A percentile compares a stretch with the other conserved stretches of the same genome.
These are phyloP conservation scores for Comarum palustre DNA, from an alignment of 306 rosid species.

Conservation along the genomic window DNA sequence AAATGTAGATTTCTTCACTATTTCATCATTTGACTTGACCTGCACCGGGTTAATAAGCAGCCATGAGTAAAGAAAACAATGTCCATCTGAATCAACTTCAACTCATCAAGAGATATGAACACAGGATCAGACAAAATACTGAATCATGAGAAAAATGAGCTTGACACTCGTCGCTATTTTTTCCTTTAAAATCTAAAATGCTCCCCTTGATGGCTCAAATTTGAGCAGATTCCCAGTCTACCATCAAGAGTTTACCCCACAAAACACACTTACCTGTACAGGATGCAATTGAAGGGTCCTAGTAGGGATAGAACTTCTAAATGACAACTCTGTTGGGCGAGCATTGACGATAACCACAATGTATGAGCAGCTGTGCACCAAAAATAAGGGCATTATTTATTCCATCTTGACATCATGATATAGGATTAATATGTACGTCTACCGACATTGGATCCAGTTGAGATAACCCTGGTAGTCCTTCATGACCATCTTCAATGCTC, in stretches of 20 bases:
- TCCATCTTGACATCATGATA: slow-evolving; percentile 9
- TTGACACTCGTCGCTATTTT: not conserved
- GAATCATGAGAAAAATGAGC: not conserved
- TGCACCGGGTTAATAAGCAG: slow-evolving; percentile 29
- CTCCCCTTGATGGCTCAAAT: not conserved
- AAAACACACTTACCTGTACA: slow-evolving; percentile 50
- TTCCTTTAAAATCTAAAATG: not conserved
- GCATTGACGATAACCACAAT: slow-evolving; percentile 72
- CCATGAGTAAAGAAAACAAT: slow-evolving; percentile 2
- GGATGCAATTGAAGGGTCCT: slow-evolving; percentile 78
- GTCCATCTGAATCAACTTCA: not conserved
- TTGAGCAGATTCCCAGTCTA: not conserved
- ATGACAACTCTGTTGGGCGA: slow-evolving; percentile 64
- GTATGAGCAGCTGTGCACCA: slow-evolving; percentile 60
- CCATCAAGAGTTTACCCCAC: not conserved
- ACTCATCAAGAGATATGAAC: not conserved
- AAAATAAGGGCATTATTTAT: slow-evolving; percentile 18
- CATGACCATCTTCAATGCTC: slow-evolving; percentile 91
- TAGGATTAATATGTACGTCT: slow-evolving; percentile 20
- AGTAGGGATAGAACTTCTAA: slow-evolving; percentile 46
- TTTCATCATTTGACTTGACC: slow-evolving; percentile 55
- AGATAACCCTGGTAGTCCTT: slow-evolving; percentile 64
- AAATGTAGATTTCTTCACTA: slow-evolving; percentile 61
- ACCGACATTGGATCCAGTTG: slow-evolving; percentile 89
- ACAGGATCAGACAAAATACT: not conserved